Evolutionary conservation across 169 alveolate species (phyloP).

Genomic region (Neospora caninum): DNA sequence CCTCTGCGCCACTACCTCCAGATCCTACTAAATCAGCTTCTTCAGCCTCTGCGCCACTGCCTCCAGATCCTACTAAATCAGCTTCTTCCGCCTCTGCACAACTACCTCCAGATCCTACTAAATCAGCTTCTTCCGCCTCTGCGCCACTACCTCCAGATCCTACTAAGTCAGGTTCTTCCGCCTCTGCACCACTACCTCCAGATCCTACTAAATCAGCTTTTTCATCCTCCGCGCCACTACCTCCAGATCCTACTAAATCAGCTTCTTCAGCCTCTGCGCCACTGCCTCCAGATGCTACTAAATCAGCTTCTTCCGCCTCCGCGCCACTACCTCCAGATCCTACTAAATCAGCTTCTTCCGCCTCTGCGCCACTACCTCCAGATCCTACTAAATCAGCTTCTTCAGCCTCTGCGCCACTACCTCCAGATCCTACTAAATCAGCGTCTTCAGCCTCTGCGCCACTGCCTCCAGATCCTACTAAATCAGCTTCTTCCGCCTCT

Average conservation of each 20-base stretch:
- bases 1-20: not conserved
- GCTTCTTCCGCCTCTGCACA: not conserved
- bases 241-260: not conserved
- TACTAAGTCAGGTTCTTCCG: not conserved
- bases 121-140: not conserved
- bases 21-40: not conserved
- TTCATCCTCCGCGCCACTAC: not conserved
- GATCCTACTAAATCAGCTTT: not conserved
- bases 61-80: constrained; percentile 1
- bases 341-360: not conserved
- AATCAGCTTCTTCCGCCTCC: not conserved
- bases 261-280: not conserved
- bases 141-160: not conserved
- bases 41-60: not conserved
- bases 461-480: constrained; percentile 12
- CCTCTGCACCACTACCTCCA: constrained; percentile 8
- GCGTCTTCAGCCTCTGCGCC: not conserved
- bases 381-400: not conserved
- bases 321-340: constrained; percentile 5
- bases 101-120: not conserved
- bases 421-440: not conserved
- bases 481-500: not conserved
- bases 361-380: constrained; percentile 11
- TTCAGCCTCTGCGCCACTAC: not conserved
- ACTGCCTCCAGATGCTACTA: constrained; percentile 31